Base-by-base conservation (phyloP, 495 filamentous ascomycete genomes). In the Glarea lozoyensis region DNA sequence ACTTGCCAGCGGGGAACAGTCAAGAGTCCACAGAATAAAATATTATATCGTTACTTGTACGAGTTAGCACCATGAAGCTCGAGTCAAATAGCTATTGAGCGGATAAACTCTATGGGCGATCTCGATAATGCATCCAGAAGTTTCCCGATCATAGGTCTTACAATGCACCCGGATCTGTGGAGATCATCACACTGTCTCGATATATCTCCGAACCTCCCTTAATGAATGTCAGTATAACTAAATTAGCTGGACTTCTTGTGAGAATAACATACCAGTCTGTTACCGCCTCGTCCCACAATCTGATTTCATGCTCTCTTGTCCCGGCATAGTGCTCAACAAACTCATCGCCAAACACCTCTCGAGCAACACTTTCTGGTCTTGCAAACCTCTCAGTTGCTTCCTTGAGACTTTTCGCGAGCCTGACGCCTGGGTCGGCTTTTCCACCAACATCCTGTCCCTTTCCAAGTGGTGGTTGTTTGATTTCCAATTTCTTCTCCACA, bases 311-410 rank as follows among this genome's bases (percentile, higher is more conserved):
- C 54, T 90, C 84, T 45, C 92, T 77, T 17, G 92, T 95, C 6
- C 92, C 92, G 3, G 81, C 85, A 68, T 77, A 98, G 58, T 98
- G 93, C 2, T 96, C 88, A 6, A 98, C 89, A 61, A 98, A 98
- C 9, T 82, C 84, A 61, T 97, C 80, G 0, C 93, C 93, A 60
- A 98, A 86, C 0, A 90, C 85, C 59, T 96, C 84, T 37, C 92
- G 69, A 29, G 92, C 92, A 11, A 95, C 70, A 59, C 89, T 95
- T 10, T 75, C 84, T 37, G 73, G 68, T 19, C 75, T 66, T 62
- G 68, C 79, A 55, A 98, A 94, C 32, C 72, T 69, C 31, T 74
- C 75, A 0, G 79, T 88, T 0, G 88, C 92, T 56, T 95, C 88
- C 46, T 79, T 81, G 42, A 98, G 49, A 11, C 66, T 81, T 64